phyloP scores from a whole-genome alignment of 495 filamentous ascomycete genomes.

The Hamigera avellanea region DNA sequence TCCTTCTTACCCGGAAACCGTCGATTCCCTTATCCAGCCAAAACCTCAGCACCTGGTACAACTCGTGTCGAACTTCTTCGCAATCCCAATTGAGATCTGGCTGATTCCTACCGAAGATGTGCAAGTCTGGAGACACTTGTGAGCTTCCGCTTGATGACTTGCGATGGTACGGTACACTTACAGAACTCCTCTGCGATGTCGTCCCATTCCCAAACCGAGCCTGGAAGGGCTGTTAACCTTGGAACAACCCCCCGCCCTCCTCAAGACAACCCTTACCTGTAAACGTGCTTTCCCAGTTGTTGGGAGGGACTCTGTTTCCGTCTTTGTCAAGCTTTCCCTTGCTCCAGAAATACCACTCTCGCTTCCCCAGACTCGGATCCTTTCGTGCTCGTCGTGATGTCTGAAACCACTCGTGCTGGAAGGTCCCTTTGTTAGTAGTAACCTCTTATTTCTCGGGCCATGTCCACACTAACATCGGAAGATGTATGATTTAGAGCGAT shows the following conservation, averaged over 20 bases:
- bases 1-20: constrained; percentile 35
- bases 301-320: constrained; percentile 38
- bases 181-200: constrained; percentile 32
- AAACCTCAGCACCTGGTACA: constrained; percentile 30
- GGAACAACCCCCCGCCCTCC: no score
- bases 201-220: constrained; percentile 35
- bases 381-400: constrained; percentile 33
- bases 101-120: constrained; percentile 33
- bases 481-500: constrained; percentile 57
- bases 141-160: no score
- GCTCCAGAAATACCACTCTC: constrained; percentile 46
- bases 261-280: constrained; percentile 3
- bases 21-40: constrained; percentile 34
- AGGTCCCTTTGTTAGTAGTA: no score
- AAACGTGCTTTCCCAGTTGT: constrained; percentile 41
- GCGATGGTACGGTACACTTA: neutral
- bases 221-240: constrained; percentile 21
- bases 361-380: constrained; percentile 16
- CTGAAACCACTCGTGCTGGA: constrained; percentile 53
- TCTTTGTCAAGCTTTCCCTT: constrained; percentile 24
- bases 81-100: constrained; percentile 40
- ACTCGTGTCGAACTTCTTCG: constrained; percentile 24
- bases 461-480: constrained; percentile 9
- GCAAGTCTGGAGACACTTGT: constrained; percentile 39
- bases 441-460: neutral